Evolutionary conservation across 345 rosid genomes (phyloP).

Genomic region (Eucalyptus tenuipes): DNA sequence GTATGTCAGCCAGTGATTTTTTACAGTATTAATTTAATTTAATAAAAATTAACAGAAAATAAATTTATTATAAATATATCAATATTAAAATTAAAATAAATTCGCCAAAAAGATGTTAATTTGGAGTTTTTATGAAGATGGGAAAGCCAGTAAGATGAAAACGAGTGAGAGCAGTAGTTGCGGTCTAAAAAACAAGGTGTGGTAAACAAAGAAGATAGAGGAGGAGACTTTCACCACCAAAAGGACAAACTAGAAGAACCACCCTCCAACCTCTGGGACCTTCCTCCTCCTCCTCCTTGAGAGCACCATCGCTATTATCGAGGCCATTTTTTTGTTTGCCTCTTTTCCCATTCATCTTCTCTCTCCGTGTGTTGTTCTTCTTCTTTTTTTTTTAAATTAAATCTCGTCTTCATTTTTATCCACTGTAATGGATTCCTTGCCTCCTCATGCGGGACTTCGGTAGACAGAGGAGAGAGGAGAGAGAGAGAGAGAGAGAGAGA

Average conservation of each 20-base stretch:
- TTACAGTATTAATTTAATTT: too few relatives aligned
- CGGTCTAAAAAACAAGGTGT: background rate
- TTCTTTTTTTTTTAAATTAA: background rate
- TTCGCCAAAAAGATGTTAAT: too few relatives aligned
- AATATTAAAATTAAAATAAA: too few relatives aligned
- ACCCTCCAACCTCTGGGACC: background rate
- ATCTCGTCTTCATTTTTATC: background rate
- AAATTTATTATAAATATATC: too few relatives aligned
- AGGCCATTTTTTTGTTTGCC: background rate
- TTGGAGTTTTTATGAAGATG: background rate
- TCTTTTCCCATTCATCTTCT: background rate
- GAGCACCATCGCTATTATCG: background rate
- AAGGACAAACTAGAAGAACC: background rate
- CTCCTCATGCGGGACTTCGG: slow-evolving; percentile 1
- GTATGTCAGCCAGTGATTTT: rapidly evolving
- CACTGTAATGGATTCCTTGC: slow-evolving; percentile 2
- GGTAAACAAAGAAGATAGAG: background rate
- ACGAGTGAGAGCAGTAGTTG: background rate
- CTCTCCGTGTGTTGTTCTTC: too few relatives aligned
- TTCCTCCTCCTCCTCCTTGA: background rate
- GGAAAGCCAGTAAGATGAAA: background rate
- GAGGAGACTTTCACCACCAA: background rate
- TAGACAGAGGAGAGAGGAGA: background rate
- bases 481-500: background rate
- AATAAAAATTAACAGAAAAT: too few relatives aligned